Evolutionary conservation across 2,329 filamentous ascomycete genomes (phyloP).

Genomic region (Ambrosiella xylebori): DNA sequence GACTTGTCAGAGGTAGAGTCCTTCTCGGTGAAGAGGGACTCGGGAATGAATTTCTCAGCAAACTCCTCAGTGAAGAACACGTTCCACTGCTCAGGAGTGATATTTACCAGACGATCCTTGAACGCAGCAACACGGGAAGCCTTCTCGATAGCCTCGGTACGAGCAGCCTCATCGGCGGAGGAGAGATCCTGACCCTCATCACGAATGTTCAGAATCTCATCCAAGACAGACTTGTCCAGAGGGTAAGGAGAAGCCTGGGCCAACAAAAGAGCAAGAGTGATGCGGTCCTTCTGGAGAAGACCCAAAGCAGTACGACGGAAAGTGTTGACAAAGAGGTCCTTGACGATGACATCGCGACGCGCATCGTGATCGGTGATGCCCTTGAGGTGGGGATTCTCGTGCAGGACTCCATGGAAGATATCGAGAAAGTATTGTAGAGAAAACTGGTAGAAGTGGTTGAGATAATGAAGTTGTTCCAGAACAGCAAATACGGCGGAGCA

Average conservation of each 20-base stretch:
- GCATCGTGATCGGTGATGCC: constrained; percentile 56
- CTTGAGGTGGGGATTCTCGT: constrained; percentile 56
- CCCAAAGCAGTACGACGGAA: constrained; percentile 90
- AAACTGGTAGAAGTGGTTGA: constrained; percentile 99
- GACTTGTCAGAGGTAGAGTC: constrained; percentile 51
- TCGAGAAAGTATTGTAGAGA: constrained; percentile 95
- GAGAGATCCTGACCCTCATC: constrained; percentile 66
- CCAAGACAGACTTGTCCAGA: constrained; percentile 82
- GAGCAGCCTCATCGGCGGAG: constrained; percentile 17
- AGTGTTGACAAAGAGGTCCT: constrained; percentile 75
- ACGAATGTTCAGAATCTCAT: constrained; percentile 64
- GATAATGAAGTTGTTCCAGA: constrained; percentile 88
- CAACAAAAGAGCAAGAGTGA: constrained; percentile 86
- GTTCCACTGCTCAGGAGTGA: constrained; percentile 53
- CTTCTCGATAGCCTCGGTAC: constrained; percentile 49
- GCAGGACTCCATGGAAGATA: constrained; percentile 87
- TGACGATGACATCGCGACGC: constrained; percentile 78
- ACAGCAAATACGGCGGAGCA: constrained; percentile 97
- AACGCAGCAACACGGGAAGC: constrained; percentile 55
- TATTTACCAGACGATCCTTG: constrained; percentile 50
- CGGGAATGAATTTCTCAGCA: constrained; percentile 68
- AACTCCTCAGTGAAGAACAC: constrained; percentile 71
- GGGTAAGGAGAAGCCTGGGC: constrained; percentile 90
- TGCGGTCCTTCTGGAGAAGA: constrained; percentile 79
- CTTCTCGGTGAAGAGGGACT: constrained; percentile 45